Conservation (phyloP, 805 yeast genomes). For the Wickerhamomyces subpelliculosus region DNA sequence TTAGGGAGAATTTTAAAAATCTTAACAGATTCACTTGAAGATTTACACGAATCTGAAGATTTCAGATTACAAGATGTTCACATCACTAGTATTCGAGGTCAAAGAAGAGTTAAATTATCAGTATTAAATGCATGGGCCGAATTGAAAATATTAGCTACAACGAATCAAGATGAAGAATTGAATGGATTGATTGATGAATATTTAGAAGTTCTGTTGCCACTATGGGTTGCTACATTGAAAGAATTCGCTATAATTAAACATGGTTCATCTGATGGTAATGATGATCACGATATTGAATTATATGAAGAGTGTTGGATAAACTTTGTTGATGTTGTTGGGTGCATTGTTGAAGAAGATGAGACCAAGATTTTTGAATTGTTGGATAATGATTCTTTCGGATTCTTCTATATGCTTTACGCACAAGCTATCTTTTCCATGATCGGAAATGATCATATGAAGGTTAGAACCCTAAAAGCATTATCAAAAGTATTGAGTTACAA, state of each 20-base stretch:
- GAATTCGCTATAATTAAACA: conserved; percentile 62
- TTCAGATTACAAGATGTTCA: conserved; percentile 52
- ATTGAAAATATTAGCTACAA: conserved; percentile 31
- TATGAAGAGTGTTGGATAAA: conserved; percentile 69
- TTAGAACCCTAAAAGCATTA: conserved; percentile 42
- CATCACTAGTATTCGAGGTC: conserved; percentile 35
- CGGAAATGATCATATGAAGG: conserved; percentile 24
- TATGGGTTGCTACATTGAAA: conserved; percentile 73
- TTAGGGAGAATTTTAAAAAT: conserved; percentile 55
- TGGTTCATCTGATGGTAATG: conserved; percentile 20
- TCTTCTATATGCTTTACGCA: conserved; percentile 75
- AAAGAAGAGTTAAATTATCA: conserved; percentile 45
- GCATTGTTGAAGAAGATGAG: conserved; percentile 47
- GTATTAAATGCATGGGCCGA: conserved; percentile 72
- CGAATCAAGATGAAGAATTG: conserved; percentile 34
- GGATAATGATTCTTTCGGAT: conserved; percentile 51
- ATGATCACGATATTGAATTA: conserved; percentile 35
- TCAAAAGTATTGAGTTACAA: conserved; percentile 48
- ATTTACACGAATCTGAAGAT: conserved; percentile 26
- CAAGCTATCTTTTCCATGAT: conserved; percentile 75
- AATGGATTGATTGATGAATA: conserved; percentile 47
- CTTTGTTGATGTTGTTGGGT: conserved; percentile 68
- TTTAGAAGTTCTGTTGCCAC: conserved; percentile 52
- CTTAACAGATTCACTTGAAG: conserved; percentile 60
- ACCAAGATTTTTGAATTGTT: conserved; percentile 39